These are phyloP conservation scores for Puccinellia tenuiflora DNA, from an alignment of 176 grass and related monocot genomes.

Conservation along the genomic window DNA sequence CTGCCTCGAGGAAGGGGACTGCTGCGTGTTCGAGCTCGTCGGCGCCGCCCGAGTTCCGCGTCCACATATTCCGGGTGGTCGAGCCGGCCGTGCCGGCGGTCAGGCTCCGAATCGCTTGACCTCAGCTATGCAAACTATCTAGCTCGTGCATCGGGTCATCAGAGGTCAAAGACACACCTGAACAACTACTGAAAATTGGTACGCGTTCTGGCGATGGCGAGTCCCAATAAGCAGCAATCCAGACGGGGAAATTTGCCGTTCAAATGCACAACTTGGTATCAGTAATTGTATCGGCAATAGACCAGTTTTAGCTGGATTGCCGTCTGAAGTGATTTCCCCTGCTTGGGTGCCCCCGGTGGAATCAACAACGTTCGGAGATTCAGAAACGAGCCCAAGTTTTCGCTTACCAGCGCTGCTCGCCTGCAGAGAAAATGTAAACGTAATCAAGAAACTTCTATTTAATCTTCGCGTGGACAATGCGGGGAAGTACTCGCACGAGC, in stretches of 20 bases:
- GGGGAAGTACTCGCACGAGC: background rate
- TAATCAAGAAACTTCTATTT: background rate
- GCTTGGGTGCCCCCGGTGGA: background rate
- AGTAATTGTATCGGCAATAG: background rate
- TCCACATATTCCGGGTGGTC: constrained; percentile 63
- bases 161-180: background rate
- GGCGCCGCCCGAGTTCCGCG: constrained; percentile 48
- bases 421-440: background rate
- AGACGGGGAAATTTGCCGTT: background rate
- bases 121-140: background rate
- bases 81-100: constrained; percentile 27
- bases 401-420: background rate
- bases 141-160: background rate
- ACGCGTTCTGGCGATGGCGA: no score
- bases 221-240: background rate
- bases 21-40: constrained; percentile 73
- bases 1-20: constrained; percentile 80
- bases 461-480: background rate
- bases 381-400: background rate
- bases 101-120: constrained; percentile 29
- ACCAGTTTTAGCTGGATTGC: background rate
- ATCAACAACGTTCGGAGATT: background rate
- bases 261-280: background rate
- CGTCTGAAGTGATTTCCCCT: background rate
- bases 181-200: background rate